phyloP scores from a whole-genome alignment of 768 basidiomycete species.

The Austroboletus festivus region DNA sequence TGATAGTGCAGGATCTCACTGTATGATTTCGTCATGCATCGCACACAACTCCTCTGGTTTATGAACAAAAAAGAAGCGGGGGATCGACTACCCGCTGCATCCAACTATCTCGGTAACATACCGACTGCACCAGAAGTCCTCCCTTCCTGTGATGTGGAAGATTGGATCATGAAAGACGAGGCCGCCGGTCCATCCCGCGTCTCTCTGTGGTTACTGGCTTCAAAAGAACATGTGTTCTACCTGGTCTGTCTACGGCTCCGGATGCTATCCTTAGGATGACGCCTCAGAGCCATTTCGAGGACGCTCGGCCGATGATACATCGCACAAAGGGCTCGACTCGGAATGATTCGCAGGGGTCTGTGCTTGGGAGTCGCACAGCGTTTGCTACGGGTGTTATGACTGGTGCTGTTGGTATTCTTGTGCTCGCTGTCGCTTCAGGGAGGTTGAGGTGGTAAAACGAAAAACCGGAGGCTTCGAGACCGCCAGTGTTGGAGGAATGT shows the following conservation, averaged over 20 bases:
- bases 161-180: conserved; percentile 1
- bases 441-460: no score
- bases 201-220: conserved; percentile 54
- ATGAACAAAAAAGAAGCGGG: conserved; percentile 39
- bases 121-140: no score
- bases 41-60: conserved; percentile 46
- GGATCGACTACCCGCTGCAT: conserved; percentile 31
- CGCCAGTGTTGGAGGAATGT: no score
- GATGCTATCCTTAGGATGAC: conserved; percentile 11
- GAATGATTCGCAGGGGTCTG: no score
- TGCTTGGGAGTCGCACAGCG: no score
- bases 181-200: conserved; percentile 17
- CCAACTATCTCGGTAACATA: neutral
- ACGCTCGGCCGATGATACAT: conserved; percentile 12
- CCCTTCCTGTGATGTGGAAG: conserved; percentile 6
- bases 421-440: no score
- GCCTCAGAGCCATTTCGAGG: conserved; percentile 18
- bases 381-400: no score
- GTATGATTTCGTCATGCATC: conserved; percentile 55
- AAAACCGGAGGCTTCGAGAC: no score
- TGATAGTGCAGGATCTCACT: conserved; percentile 61
- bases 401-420: no score
- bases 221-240: conserved; percentile 47
- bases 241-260: conserved; percentile 38
- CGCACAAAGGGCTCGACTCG: no score